Evolutionary conservation across 495 filamentous ascomycete genomes (phyloP).

Genomic region (Aspergillus biplanus): DNA sequence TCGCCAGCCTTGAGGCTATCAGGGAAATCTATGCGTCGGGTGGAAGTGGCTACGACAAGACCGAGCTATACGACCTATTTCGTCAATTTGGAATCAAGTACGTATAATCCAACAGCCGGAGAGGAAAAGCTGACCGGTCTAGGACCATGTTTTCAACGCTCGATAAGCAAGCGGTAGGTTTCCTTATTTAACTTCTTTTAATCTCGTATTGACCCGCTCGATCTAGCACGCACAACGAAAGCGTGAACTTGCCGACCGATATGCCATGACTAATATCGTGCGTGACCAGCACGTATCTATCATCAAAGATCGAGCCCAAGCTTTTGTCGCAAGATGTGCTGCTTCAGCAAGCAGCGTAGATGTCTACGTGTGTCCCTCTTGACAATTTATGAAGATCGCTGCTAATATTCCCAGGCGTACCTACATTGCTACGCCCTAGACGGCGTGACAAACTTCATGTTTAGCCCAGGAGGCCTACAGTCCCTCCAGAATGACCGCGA

Average conservation of each 20-base stretch:
- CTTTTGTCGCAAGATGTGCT: conserved; percentile 55
- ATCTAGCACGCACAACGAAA: conserved; percentile 60
- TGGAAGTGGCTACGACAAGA: conserved; percentile 71
- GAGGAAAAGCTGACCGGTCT: conserved; percentile 5
- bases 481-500: conserved; percentile 55
- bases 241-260: conserved; percentile 63
- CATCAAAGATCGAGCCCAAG: conserved; percentile 55
- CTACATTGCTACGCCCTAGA: conserved; percentile 69
- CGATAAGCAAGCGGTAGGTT: conserved; percentile 54
- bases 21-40: conserved; percentile 68
- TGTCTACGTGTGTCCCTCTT: conserved; percentile 53
- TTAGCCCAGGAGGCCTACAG: conserved; percentile 62
- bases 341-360: conserved; percentile 51
- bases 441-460: conserved; percentile 66
- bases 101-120: conserved; percentile 10
- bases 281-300: conserved; percentile 53
- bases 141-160: conserved; percentile 67
- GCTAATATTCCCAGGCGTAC: conserved; percentile 24
- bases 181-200: neutral
- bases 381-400: neutral
- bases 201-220: conserved; percentile 11
- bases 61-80: conserved; percentile 67
- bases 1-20: conserved; percentile 59
- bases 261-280: conserved; percentile 68
- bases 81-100: conserved; percentile 58